Base-by-base conservation (phyloP, 2,329 filamentous ascomycete genomes). In the Graphiopsis chlorocephala region DNA sequence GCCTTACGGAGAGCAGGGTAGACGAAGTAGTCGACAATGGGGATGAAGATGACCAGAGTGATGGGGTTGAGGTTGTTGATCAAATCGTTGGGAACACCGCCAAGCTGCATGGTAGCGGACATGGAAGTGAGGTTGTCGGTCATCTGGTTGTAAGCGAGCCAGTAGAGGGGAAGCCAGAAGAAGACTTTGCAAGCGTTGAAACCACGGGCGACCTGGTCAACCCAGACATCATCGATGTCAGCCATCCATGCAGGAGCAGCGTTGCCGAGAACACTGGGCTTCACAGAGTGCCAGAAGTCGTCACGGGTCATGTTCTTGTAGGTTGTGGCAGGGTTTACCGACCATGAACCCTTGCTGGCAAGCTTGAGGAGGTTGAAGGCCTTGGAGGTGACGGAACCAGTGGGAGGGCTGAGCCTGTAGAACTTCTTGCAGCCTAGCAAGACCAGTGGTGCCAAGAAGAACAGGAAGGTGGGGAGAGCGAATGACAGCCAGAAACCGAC, bases 201-300 rank as follows among this genome's bases (percentile, higher is more conserved):
- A 17, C 85, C 85, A 58, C 88, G 86, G 77, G 88, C 89, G 57
- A 92, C 80, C 73, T 92, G 89, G 5, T 90, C 88, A 47, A 92
- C 90, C 90, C 90, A 94, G 61, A 86, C 86, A 69, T 94, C 91
- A 67, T 94, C 90, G 70, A 92, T 93, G 0, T 88, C 90, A 61
- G 66, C 64, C 88, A 93, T 93, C 90, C 90, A 93, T 0, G 64
- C 53, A 0, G 90, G 90, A 63, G 87, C 87, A 68, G 82, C 74
- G 1, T 75, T 76, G 47, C 70, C 68, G 45, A 74, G 72, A 59
- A 66, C 68, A 3, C 69, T 70, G 26, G 72, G 72, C 66, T 72
- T 72, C 1, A 71, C 72, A 14, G 66, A 58, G 31, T 72, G 68
- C 71, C 71, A 74, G 78, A 90, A 84, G 20, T 81, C 79, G 53